Evolutionary conservation across 2,329 filamentous ascomycete genomes (phyloP).

Genomic region (Alternaria postmessia): DNA sequence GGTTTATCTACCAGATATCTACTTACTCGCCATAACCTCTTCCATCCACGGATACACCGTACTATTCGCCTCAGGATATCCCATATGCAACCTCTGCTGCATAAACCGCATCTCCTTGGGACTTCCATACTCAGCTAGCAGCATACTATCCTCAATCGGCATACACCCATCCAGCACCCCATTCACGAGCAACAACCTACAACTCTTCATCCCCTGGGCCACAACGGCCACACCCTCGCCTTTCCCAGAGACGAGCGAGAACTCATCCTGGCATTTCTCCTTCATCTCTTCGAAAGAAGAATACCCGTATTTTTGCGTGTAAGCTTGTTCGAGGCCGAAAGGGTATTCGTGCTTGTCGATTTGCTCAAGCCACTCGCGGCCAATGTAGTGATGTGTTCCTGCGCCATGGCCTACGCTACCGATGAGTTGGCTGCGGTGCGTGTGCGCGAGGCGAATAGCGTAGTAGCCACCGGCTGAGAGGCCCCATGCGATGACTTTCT

Average conservation of each 20-base stretch:
- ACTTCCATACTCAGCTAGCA: conserved; percentile 60
- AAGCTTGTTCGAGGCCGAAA: conserved; percentile 62
- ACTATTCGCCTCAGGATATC: conserved; percentile 47
- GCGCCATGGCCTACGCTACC: conserved; percentile 63
- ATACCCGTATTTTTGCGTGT: conserved; percentile 57
- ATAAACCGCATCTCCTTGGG: conserved; percentile 62
- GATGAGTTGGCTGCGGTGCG: conserved; percentile 58
- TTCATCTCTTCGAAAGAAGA: conserved; percentile 53
- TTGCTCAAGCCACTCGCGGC: conserved; percentile 61
- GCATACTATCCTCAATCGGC: conserved; percentile 65
- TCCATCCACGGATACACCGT: conserved; percentile 45
- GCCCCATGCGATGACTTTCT: conserved; percentile 62
- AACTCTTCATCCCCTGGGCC: conserved; percentile 51
- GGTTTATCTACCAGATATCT: too few relatives aligned
- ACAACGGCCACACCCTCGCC: conserved; percentile 56
- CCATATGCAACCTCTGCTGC: conserved; percentile 57
- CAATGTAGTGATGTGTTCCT: conserved; percentile 66
- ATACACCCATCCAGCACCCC: conserved; percentile 67
- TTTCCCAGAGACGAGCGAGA: conserved; percentile 61
- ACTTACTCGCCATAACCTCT: conserved; percentile 28
- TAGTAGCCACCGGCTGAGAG: conserved; percentile 68
- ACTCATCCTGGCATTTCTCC: conserved; percentile 58
- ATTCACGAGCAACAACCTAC: conserved; percentile 63
- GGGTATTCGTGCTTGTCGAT: conserved; percentile 66
- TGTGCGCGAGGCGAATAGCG: conserved; percentile 64